phyloP scores from a whole-genome alignment of 345 rosid species.

The Iberis pinnata region DNA sequence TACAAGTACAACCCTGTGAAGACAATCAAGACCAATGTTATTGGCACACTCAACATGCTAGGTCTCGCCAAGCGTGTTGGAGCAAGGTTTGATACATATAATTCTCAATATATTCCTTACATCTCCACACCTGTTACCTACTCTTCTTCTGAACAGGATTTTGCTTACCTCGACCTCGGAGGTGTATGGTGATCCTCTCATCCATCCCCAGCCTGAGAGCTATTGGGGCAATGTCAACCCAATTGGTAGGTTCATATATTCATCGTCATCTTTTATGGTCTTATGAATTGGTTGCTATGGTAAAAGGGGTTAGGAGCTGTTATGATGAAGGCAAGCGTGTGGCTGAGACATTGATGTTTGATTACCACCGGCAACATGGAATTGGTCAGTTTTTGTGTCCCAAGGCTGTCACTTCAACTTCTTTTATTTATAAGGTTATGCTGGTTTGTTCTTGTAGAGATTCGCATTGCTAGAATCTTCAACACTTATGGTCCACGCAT shows the following conservation, averaged over 20 bases:
- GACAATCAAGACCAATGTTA: constrained; percentile 97
- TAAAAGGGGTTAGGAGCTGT: constrained; percentile 84
- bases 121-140: neutral
- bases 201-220: constrained; percentile 89
- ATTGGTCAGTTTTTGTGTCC: constrained; percentile 39
- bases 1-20: constrained; percentile 95
- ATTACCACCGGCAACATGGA: constrained; percentile 96
- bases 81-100: constrained; percentile 49
- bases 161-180: constrained; percentile 94
- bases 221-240: constrained; percentile 99
- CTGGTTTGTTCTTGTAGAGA: constrained; percentile 40
- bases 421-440: neutral
- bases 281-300: constrained; percentile 4
- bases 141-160: constrained; percentile 47
- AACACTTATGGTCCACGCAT: constrained; percentile 97
- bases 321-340: constrained; percentile 98
- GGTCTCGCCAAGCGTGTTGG: constrained; percentile 99
- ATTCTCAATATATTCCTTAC: neutral
- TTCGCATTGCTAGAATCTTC: constrained; percentile 97
- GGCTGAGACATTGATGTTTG: constrained; percentile 96
- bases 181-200: constrained; percentile 92
- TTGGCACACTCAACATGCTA: constrained; percentile 94
- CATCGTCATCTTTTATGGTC: neutral
- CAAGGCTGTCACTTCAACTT: neutral
- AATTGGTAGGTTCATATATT: constrained; percentile 45